A percentile compares a stretch with the other conserved stretches of the same genome.
Evolutionary conservation across 176 grass and related monocot species (phyloP).

Genomic region (Lolium rigidum): DNA sequence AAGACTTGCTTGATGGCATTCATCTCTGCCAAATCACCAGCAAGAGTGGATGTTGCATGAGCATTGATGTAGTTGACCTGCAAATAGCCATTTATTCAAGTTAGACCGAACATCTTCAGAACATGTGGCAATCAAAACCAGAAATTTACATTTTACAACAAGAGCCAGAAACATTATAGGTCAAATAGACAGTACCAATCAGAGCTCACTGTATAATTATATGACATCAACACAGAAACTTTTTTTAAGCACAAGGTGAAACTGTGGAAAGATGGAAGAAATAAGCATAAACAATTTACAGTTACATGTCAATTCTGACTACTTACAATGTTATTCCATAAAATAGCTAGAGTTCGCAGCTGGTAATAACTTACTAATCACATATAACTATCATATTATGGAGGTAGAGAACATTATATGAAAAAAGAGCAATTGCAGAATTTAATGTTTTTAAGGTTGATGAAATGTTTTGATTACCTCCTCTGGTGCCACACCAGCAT

Average conservation of each 20-base stretch:
- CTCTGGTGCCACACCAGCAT: slow-evolving; percentile 90
- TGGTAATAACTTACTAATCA: not conserved
- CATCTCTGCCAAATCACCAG: slow-evolving; percentile 93
- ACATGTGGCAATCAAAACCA: slow-evolving; percentile 19
- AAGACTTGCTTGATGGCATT: slow-evolving; percentile 98
- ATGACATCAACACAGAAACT: not conserved
- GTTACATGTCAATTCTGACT: not conserved
- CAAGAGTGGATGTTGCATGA: slow-evolving; percentile 96
- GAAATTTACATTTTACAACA: slow-evolving; percentile 31
- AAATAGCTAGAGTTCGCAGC: not conserved
- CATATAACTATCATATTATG: slow-evolving; percentile 1
- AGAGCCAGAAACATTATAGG: not conserved
- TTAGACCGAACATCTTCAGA: slow-evolving; percentile 23
- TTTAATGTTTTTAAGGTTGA: not conserved
- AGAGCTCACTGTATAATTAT: slow-evolving; percentile 7
- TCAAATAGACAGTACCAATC: not conserved
- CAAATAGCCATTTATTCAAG: slow-evolving; percentile 40
- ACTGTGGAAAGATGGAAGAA: not conserved
- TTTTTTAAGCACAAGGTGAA: slow-evolving; percentile 6
- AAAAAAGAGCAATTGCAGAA: not conserved
- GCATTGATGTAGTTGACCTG: slow-evolving; percentile 99
- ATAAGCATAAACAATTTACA: not conserved
- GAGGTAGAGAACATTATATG: not conserved
- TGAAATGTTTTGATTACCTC: slow-evolving; percentile 60
- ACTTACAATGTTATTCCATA: slow-evolving; percentile 2